Evolutionary conservation across 1,139 yeast species (phyloP).

Genomic region (Fermentozyma sake): DNA sequence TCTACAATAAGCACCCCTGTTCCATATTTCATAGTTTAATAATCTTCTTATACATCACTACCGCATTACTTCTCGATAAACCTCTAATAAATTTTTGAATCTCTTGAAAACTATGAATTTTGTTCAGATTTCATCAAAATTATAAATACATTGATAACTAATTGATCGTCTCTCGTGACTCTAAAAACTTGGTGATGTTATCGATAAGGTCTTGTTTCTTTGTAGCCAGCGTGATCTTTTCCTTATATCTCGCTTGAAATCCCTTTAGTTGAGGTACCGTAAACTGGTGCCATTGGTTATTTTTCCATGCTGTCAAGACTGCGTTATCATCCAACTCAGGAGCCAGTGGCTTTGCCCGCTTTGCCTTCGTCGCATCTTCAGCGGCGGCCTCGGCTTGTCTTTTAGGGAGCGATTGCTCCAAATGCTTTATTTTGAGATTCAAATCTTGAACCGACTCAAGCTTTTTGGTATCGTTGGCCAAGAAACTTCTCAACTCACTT

Average conservation of each 20-base stretch:
- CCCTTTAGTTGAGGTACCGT: constrained; percentile 37
- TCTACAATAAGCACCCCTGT: no score
- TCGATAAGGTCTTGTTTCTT: constrained; percentile 41
- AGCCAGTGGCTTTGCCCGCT: constrained; percentile 16
- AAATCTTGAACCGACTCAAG: constrained; percentile 11
- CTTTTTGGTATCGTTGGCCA: constrained; percentile 5
- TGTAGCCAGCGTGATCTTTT: constrained; percentile 28
- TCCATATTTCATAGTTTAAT: no score
- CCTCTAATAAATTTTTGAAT: no score
- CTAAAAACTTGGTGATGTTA: constrained; percentile 21
- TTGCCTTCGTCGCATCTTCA: constrained; percentile 6
- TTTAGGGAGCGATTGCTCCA: constrained; percentile 8
- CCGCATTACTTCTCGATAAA: no score
- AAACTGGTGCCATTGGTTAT: constrained; percentile 27
- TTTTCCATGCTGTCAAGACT: constrained; percentile 37
- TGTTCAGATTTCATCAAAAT: no score
- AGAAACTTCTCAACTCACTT: constrained; percentile 9
- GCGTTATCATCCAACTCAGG: constrained; percentile 30
- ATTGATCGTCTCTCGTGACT: constrained; percentile 1
- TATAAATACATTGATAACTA: no score
- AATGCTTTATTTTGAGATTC: constrained; percentile 11
- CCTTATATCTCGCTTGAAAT: constrained; percentile 31
- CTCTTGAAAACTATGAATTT: no score
- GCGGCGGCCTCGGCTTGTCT: constrained; percentile 9
- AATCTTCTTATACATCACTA: no score